These are phyloP conservation scores for Nymphaea colorata DNA, from an alignment of 164 flowering plant genomes.

Conservation along the genomic window DNA sequence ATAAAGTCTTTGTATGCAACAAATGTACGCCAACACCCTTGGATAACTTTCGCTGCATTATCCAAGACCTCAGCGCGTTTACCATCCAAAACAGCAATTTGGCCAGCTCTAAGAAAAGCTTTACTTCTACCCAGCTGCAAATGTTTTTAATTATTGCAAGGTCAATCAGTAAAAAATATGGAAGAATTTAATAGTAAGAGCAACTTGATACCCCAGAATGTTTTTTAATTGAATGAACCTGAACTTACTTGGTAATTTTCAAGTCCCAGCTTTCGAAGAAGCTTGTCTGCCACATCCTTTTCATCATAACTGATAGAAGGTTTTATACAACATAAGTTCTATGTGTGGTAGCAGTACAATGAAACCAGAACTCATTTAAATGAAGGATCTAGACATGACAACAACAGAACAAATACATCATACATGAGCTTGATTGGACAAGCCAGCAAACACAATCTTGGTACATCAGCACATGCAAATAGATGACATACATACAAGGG, in stretches of 20 bases:
- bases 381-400: too few species aligned
- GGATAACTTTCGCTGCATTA: constrained; percentile 66
- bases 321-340: too few species aligned
- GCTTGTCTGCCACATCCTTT: constrained; percentile 44
- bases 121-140: constrained; percentile 73
- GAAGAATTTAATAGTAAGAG: neutral
- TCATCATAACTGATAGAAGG: constrained; percentile 56
- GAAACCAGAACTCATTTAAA: too few species aligned
- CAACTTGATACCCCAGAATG: neutral
- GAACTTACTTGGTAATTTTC: constrained; percentile 68
- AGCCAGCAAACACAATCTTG: too few species aligned
- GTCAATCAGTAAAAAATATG: neutral
- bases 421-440: too few species aligned
- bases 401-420: too few species aligned
- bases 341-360: too few species aligned
- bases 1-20: constrained; percentile 46
- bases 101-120: constrained; percentile 94
- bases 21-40: constrained; percentile 50
- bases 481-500: too few species aligned
- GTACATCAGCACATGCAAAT: too few species aligned
- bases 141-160: neutral
- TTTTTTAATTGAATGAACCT: constrained; percentile 1
- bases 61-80: constrained; percentile 81
- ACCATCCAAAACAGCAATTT: constrained; percentile 76
- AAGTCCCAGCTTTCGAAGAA: constrained; percentile 63